These are phyloP conservation scores for Urtica urens DNA, from an alignment of 306 rosid genomes.

Conservation along the genomic window DNA sequence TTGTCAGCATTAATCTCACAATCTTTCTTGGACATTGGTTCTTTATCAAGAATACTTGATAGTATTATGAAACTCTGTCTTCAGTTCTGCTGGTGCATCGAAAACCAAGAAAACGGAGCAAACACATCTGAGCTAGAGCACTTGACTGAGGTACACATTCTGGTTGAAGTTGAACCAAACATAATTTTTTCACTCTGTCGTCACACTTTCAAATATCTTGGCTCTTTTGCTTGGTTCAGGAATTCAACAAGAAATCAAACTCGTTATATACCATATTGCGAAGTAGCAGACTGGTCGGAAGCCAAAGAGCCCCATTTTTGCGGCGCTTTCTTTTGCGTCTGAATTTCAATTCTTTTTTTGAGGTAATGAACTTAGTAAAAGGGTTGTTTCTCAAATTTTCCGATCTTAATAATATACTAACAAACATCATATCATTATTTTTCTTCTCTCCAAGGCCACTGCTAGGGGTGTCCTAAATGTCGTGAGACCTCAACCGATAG, in stretches of 20 bases:
- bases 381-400: not conserved
- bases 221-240: constrained; percentile 36
- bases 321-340: constrained; percentile 84
- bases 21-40: constrained; percentile 92
- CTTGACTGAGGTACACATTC: constrained; percentile 58
- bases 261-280: constrained; percentile 89
- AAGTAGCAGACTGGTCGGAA: constrained; percentile 96
- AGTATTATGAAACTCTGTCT: constrained; percentile 94
- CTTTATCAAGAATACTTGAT: constrained; percentile 92
- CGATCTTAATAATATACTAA: not conserved
- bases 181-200: not conserved
- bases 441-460: constrained; percentile 50
- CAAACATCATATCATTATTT: constrained; percentile 1
- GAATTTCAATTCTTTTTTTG: constrained; percentile 81
- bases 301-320: constrained; percentile 89
- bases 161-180: not conserved
- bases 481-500: constrained; percentile 67
- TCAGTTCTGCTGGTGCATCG: constrained; percentile 84
- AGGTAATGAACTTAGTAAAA: constrained; percentile 44
- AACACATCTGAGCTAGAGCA: constrained; percentile 76
- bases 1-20: constrained; percentile 86
- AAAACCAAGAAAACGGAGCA: constrained; percentile 68
- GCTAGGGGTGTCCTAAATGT: constrained; percentile 89
- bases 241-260: constrained; percentile 95
- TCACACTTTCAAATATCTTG: too few species aligned